phyloP scores from a whole-genome alignment of 1,139 yeast species.

The Pichia sp. region DNA sequence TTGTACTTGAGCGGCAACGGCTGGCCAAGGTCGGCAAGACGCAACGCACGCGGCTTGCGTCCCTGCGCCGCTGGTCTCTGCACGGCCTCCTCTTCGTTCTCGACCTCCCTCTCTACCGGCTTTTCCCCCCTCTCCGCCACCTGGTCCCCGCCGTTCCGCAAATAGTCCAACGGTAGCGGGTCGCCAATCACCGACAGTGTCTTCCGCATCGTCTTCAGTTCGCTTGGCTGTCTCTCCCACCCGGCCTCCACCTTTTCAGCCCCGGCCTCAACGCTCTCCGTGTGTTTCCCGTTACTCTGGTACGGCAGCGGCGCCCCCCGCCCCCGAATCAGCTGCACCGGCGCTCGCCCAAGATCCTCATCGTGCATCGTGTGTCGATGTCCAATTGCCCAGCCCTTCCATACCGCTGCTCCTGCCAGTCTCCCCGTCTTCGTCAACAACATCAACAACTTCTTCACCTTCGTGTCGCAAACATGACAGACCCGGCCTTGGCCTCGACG shows the following conservation, averaged over 20 bases:
- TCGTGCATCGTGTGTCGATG: neutral
- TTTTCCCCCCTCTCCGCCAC: neutral
- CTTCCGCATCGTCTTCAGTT: neutral
- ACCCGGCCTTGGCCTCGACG: neutral
- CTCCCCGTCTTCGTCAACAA: neutral
- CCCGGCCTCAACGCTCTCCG: neutral
- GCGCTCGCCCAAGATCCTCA: neutral
- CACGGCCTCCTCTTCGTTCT: neutral
- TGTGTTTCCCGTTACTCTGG: neutral
- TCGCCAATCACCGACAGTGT: slow-evolving; percentile 12
- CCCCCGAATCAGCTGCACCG: neutral
- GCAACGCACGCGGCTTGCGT: neutral
- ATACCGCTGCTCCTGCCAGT: neutral
- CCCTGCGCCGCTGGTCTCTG: neutral
- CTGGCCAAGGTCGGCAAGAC: neutral
- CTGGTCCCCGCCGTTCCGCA: neutral
- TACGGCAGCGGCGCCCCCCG: slow-evolving; percentile 6
- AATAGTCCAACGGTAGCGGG: slow-evolving; percentile 16
- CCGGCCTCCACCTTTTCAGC: neutral
- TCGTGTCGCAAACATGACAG: no score
- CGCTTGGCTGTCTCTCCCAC: neutral
- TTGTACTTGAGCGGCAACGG: neutral
- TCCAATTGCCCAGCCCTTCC: neutral
- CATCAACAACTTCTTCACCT: no score
- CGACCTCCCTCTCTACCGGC: no score